Evolutionary conservation across 768 basidiomycete species (phyloP).

Genomic region (Artomyces pyxidatus): DNA sequence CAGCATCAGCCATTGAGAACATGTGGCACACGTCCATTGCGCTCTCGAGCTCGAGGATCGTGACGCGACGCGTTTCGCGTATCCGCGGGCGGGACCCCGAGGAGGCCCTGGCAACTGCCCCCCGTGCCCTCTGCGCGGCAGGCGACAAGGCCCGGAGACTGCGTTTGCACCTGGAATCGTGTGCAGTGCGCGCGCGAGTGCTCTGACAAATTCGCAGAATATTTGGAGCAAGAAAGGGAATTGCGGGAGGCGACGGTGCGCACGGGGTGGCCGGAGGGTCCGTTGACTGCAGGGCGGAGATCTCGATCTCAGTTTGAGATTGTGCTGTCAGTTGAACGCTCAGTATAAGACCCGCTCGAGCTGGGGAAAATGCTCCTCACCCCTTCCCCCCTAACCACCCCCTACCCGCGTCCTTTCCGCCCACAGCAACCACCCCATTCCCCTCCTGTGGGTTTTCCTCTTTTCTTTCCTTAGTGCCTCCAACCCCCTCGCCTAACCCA

Average conservation of each 20-base stretch:
- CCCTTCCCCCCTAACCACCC: conserved; percentile 21
- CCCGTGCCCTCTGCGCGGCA: neutral
- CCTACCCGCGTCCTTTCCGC: conserved; percentile 11
- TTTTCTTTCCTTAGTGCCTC: neutral
- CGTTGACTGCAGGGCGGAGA: conserved; percentile 3
- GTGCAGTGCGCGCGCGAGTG: too few relatives aligned
- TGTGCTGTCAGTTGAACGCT: conserved; percentile 12
- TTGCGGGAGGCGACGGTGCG: neutral
- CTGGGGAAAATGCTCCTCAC: conserved; percentile 18
- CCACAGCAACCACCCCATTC: neutral
- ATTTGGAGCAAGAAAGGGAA: neutral
- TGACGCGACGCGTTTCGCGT: neutral
- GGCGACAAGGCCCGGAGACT: neutral
- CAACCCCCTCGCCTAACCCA: neutral
- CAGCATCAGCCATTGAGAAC: neutral
- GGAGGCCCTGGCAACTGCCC: neutral
- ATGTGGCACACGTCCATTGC: neutral
- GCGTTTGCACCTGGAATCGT: too few relatives aligned
- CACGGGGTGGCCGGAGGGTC: neutral
- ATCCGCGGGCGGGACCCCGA: neutral
- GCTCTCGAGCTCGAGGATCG: neutral
- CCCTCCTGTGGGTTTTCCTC: conserved; percentile 3
- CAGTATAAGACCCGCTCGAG: conserved; percentile 13
- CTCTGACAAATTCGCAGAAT: too few relatives aligned
- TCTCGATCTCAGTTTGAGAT: conserved; percentile 17